These are phyloP conservation scores for Alternaria longipes DNA, from an alignment of 2,329 filamentous ascomycete species.

Conservation along the genomic window DNA sequence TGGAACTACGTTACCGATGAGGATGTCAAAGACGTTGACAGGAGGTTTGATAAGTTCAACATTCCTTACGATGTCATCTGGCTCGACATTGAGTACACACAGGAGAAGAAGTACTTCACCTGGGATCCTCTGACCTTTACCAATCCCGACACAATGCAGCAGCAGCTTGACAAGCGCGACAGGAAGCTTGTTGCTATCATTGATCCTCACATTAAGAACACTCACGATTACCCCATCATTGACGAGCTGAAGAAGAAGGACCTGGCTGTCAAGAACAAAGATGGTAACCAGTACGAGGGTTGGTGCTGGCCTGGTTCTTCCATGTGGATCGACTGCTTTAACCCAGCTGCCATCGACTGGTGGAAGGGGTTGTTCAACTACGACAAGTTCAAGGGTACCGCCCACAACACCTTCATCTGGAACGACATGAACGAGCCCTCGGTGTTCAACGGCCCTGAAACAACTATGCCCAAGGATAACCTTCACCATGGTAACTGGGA, in stretches of 20 bases:
- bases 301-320: slow-evolving; percentile 99
- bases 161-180: slow-evolving; percentile 84
- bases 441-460: slow-evolving; percentile 97
- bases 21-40: slow-evolving; percentile 95
- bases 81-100: slow-evolving; percentile 97
- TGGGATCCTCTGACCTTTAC: slow-evolving; percentile 92
- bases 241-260: slow-evolving; percentile 85
- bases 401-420: slow-evolving; percentile 92
- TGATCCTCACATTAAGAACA: slow-evolving; percentile 97
- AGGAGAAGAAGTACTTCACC: slow-evolving; percentile 97
- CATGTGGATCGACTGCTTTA: slow-evolving; percentile 96
- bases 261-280: slow-evolving; percentile 88
- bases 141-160: slow-evolving; percentile 85
- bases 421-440: slow-evolving; percentile 99
- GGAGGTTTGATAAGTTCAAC: slow-evolving; percentile 92
- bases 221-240: slow-evolving; percentile 76
- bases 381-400: slow-evolving; percentile 83
- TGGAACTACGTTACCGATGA: slow-evolving; percentile 99
- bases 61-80: slow-evolving; percentile 99
- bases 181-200: slow-evolving; percentile 94
- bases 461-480: slow-evolving; percentile 99
- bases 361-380: slow-evolving; percentile 92
- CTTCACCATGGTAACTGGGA: slow-evolving; percentile 92
- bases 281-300: slow-evolving; percentile 87
- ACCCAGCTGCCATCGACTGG: slow-evolving; percentile 89